phyloP scores from a whole-genome alignment of 176 grass and related monocot genomes.

The Carex cristatella region DNA sequence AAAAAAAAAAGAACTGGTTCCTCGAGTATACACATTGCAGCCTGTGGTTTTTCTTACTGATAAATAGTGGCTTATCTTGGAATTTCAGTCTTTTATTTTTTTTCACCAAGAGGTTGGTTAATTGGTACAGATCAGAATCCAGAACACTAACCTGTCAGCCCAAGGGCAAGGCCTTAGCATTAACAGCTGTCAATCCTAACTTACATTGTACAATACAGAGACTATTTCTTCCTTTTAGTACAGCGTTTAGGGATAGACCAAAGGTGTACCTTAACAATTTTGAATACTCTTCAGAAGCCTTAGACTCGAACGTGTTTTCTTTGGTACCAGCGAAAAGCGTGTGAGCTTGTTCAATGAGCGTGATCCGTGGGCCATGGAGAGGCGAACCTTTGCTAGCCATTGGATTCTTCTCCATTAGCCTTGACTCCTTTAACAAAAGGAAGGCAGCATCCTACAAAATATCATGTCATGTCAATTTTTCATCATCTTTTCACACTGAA shows the following conservation, averaged over 20 bases:
- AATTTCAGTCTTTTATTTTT: neutral
- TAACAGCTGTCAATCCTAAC: neutral
- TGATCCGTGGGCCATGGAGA: conserved; percentile 73
- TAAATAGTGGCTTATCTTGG: neutral
- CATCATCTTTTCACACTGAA: neutral
- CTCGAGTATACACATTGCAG: neutral
- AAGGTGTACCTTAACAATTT: conserved; percentile 72
- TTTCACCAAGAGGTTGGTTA: neutral
- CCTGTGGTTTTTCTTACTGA: neutral
- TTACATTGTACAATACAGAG: neutral
- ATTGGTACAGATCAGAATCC: neutral
- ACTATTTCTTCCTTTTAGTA: neutral
- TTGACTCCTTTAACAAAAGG: conserved; percentile 92
- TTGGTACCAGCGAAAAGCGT: conserved; percentile 92
- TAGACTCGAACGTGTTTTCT: conserved; percentile 81
- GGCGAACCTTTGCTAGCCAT: conserved; percentile 87
- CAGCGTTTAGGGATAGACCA: neutral
- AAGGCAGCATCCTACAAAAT: conserved; percentile 83
- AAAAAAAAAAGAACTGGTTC: neutral
- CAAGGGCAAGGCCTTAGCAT: neutral
- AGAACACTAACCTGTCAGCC: neutral
- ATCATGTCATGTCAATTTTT: neutral
- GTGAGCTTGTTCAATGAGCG: conserved; percentile 77
- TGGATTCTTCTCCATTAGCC: conserved; percentile 80
- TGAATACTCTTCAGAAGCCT: conserved; percentile 79